Evolutionary conservation across 2,329 filamentous ascomycete genomes (phyloP).

Genomic region (Scedosporium boydii): DNA sequence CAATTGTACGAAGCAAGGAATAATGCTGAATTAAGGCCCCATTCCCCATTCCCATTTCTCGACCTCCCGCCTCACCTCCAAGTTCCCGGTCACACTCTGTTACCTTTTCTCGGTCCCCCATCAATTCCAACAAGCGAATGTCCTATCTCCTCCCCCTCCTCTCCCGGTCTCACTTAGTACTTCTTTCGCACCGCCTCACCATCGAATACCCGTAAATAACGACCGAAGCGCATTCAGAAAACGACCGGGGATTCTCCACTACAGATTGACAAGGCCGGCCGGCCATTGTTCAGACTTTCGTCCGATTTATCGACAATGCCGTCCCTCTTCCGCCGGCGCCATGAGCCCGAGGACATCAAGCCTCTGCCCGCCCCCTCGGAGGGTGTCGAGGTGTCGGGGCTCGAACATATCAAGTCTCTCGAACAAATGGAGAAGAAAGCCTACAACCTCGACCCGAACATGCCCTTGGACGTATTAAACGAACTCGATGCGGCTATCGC

Average conservation of each 20-base stretch:
- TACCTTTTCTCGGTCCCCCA: background rate
- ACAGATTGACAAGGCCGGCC: background rate
- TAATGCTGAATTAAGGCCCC: background rate
- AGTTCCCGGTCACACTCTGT: background rate
- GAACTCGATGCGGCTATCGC: slow-evolving; percentile 50
- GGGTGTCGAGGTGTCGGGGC: slow-evolving; percentile 26
- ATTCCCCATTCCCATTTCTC: background rate
- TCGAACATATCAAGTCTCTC: slow-evolving; percentile 35
- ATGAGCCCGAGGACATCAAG: slow-evolving; percentile 34
- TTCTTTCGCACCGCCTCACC: background rate
- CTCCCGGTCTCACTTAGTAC: background rate
- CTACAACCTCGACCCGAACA: slow-evolving; percentile 55
- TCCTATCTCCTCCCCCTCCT: background rate
- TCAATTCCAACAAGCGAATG: background rate
- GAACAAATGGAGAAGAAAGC: slow-evolving; percentile 45
- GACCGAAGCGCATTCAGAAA: background rate
- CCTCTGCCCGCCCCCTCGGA: slow-evolving; percentile 29
- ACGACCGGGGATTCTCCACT: background rate
- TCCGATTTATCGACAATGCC: slow-evolving; percentile 7
- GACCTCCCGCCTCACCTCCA: background rate
- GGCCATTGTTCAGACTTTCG: background rate
- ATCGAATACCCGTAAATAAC: background rate
- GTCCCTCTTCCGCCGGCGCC: slow-evolving; percentile 33
- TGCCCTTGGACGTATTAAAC: slow-evolving; percentile 52
- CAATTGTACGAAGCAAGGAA: too few species aligned